Evolutionary conservation across 1,284 basidiomycete genomes (phyloP).

Genomic region (Puccinia sorghi): DNA sequence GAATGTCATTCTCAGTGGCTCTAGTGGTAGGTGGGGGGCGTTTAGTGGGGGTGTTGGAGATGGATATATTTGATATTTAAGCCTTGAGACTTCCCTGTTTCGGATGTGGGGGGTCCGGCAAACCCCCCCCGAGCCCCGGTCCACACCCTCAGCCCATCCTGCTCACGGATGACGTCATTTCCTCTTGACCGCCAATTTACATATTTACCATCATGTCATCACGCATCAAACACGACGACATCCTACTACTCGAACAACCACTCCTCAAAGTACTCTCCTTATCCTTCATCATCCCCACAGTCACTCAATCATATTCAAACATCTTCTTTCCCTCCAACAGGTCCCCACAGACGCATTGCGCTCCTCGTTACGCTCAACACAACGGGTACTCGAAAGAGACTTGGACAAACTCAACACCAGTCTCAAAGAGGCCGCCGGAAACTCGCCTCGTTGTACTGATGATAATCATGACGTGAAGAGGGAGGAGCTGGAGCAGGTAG

Average conservation of each 20-base stretch:
- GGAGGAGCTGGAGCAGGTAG: neutral
- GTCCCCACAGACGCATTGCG: conserved; percentile 83
- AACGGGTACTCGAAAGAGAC: conserved; percentile 77
- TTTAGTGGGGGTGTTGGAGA: too few relatives aligned
- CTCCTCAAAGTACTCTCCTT: conserved; percentile 25
- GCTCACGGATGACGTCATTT: too few relatives aligned
- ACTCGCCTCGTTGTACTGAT: conserved; percentile 56
- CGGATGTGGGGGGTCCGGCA: too few relatives aligned
- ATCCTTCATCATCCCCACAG: neutral
- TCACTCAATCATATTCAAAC: neutral
- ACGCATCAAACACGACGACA: conserved; percentile 47
- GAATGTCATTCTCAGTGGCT: too few relatives aligned
- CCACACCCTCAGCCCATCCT: too few relatives aligned
- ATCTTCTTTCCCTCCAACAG: conserved; percentile 59
- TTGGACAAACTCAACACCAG: conserved; percentile 65
- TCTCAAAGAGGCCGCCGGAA: conserved; percentile 64
- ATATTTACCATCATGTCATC: conserved; percentile 23
- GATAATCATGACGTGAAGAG: conserved; percentile 53
- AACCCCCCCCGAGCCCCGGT: too few relatives aligned
- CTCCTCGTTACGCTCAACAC: conserved; percentile 75
- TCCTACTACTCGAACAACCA: conserved; percentile 45
- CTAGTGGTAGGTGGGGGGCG: too few relatives aligned
- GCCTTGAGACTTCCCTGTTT: too few relatives aligned
- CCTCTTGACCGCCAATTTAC: too few relatives aligned
- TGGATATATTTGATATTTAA: too few relatives aligned